A percentile compares a stretch with the other conserved stretches of the same genome.
These are phyloP conservation scores for Fusarium mangiferae DNA, from an alignment of 2,329 filamentous ascomycete genomes.

Conservation along the genomic window DNA sequence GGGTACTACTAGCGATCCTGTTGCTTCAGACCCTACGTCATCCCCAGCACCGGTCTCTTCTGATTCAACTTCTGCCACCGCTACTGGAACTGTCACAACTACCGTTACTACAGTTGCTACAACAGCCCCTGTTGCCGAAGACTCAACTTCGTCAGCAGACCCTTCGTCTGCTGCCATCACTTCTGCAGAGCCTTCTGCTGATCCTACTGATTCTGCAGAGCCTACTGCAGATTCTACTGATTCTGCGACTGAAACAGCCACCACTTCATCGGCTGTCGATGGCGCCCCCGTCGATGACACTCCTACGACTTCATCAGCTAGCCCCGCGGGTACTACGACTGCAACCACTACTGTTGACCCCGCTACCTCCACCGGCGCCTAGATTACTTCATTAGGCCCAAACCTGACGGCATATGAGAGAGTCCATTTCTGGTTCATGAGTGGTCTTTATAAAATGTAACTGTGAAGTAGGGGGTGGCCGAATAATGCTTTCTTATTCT, in stretches of 20 bases:
- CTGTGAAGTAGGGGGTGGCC: background rate
- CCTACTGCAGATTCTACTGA: background rate
- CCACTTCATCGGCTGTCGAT: background rate
- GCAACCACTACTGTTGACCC: background rate
- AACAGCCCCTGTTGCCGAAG: background rate
- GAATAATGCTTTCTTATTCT: background rate
- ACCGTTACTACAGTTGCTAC: background rate
- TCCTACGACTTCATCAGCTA: background rate
- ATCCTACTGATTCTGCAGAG: background rate
- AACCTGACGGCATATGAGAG: no score
- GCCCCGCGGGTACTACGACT: background rate
- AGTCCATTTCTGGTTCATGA: background rate
- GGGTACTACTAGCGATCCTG: background rate
- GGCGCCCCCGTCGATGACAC: background rate
- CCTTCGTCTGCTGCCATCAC: background rate
- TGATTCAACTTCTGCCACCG: background rate
- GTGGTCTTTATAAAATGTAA: background rate
- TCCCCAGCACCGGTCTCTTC: background rate
- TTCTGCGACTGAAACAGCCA: background rate
- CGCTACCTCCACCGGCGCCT: background rate
- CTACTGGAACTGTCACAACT: background rate
- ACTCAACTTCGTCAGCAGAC: background rate
- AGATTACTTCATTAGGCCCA: background rate
- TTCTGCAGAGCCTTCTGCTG: background rate
- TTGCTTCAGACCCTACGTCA: background rate